Conservation (phyloP, 129 eudicot species). For the Arctium minus region DNA sequence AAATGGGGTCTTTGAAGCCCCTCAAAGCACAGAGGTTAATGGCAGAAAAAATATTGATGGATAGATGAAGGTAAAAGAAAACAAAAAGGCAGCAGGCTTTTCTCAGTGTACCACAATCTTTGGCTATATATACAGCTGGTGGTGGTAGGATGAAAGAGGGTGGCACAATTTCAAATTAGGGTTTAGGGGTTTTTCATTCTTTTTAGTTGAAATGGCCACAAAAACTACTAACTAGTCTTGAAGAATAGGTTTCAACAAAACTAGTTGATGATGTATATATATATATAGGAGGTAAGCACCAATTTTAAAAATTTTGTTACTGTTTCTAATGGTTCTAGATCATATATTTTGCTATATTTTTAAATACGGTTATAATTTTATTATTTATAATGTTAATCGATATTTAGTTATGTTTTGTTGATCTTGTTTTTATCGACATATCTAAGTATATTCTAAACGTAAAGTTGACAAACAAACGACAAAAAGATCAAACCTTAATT, state of each 20-base stretch:
- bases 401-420: not conserved
- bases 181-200: conserved; percentile 7
- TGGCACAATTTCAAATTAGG: conserved; percentile 30
- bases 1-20: conserved; percentile 24
- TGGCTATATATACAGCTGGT: conserved; percentile 46
- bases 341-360: not conserved
- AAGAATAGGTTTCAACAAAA: not conserved
- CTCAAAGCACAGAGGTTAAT: conserved; percentile 22
- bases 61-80: conserved; percentile 26
- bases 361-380: not conserved
- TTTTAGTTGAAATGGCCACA: conserved; percentile 1
- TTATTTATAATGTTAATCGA: not conserved
- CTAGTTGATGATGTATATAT: not conserved
- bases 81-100: conserved; percentile 40
- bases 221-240: not conserved
- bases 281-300: not conserved
- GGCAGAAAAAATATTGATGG: conserved; percentile 17
- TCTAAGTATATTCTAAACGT: not conserved
- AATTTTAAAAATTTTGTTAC: not conserved
- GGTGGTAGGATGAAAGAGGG: conserved; percentile 30
- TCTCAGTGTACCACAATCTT: conserved; percentile 31
- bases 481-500: not conserved
- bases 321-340: not conserved
- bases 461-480: not conserved
- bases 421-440: not conserved